A percentile compares a stretch with the other conserved stretches of the same genome.
These are phyloP conservation scores for Lepiota venenata DNA, from an alignment of 768 basidiomycete species.

Conservation along the genomic window DNA sequence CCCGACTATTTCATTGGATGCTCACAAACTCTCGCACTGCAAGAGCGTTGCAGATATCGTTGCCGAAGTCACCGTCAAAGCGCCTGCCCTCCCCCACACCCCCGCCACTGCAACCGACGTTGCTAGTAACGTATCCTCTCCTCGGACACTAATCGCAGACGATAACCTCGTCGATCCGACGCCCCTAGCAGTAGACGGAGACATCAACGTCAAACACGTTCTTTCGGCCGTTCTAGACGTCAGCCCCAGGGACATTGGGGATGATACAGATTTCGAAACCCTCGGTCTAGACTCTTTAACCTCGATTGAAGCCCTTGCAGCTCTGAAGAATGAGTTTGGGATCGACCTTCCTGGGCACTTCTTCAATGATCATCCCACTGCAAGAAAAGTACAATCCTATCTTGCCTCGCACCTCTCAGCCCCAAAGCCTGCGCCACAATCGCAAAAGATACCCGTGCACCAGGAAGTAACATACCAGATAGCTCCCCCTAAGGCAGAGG, in stretches of 20 bases:
- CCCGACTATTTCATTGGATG: conserved; percentile 25
- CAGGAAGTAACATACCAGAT: neutral
- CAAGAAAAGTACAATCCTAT: conserved; percentile 33
- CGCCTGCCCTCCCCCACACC: conserved; percentile 4
- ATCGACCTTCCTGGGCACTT: conserved; percentile 41
- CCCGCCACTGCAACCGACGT: neutral
- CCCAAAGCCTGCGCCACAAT: neutral
- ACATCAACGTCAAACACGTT: conserved; percentile 30
- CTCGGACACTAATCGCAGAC: conserved; percentile 39
- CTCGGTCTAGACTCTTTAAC: conserved; percentile 63
- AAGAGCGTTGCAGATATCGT: conserved; percentile 32
- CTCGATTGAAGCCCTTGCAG: conserved; percentile 54
- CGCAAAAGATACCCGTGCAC: neutral
- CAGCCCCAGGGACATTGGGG: conserved; percentile 32
- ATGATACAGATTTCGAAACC: conserved; percentile 41
- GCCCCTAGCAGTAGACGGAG: conserved; percentile 19
- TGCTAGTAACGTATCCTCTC: conserved; percentile 26
- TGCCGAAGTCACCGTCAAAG: conserved; percentile 20
- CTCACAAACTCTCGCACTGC: conserved; percentile 29
- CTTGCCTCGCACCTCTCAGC: conserved; percentile 13
- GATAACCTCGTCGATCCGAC: conserved; percentile 21
- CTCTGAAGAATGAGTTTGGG: conserved; percentile 37
- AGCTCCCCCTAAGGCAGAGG: neutral
- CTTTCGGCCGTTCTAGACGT: conserved; percentile 49
- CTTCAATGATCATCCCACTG: conserved; percentile 37